These are phyloP conservation scores for Lodderomyces metapsilosis DNA, from an alignment of 1,139 yeast genomes.

Conservation along the genomic window DNA sequence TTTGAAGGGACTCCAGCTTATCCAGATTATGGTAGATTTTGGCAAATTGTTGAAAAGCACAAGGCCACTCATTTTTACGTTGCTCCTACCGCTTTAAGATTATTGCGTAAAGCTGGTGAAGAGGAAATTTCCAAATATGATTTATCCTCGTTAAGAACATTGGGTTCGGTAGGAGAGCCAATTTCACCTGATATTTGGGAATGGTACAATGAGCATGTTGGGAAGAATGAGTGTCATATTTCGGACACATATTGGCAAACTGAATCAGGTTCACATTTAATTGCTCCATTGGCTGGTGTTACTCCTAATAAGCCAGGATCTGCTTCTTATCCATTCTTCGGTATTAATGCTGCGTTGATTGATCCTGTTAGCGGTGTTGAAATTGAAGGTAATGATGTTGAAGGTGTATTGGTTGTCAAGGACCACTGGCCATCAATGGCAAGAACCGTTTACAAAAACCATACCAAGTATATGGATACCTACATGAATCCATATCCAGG, in stretches of 20 bases:
- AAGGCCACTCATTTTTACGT: conserved; percentile 96
- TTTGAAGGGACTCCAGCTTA: conserved; percentile 98
- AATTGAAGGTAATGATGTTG: conserved; percentile 84
- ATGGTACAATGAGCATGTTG: conserved; percentile 93
- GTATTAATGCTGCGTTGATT: conserved; percentile 84
- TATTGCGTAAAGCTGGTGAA: conserved; percentile 93
- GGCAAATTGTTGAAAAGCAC: conserved; percentile 93
- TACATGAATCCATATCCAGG: conserved; percentile 96
- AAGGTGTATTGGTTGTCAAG: conserved; percentile 91
- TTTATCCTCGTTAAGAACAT: conserved; percentile 83
- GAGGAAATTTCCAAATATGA: conserved; percentile 80
- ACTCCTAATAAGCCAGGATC: conserved; percentile 97
- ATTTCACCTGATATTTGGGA: conserved; percentile 98
- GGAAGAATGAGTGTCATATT: conserved; percentile 81
- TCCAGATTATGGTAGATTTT: conserved; percentile 94
- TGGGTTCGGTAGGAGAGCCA: conserved; percentile 99
- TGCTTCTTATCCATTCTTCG: conserved; percentile 95
- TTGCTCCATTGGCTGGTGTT: conserved; percentile 93
- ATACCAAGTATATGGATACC: conserved; percentile 86
- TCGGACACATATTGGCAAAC: conserved; percentile 99
- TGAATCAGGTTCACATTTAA: conserved; percentile 94
- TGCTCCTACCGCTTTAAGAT: conserved; percentile 96
- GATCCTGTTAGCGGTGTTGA: conserved; percentile 91
- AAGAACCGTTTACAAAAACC: conserved; percentile 91
- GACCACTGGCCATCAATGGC: conserved; percentile 98